Base-by-base conservation (phyloP, 768 basidiomycete species). In the Mycena kentingensis region DNA sequence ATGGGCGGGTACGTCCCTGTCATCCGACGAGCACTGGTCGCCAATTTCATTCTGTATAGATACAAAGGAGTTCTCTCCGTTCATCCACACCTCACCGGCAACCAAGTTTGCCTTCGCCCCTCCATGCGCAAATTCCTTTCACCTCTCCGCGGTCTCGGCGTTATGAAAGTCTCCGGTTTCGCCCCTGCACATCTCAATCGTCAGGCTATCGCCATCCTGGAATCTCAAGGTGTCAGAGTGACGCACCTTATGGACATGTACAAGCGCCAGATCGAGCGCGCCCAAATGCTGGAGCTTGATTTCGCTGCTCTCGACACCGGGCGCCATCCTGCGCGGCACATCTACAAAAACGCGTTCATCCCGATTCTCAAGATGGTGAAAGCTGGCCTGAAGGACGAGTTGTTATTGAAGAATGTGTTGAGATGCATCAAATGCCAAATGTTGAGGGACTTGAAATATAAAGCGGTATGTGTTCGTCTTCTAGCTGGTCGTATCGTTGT, bases 11-110 rank as follows among this genome's bases (percentile, higher is more conserved):
- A 19, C 3, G 49, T 52, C 3, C 31, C 21, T 2, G 19, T 3
- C 2, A 21, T 39, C 25, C 12, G 2, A 25, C 24, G 18, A 11
- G n/a, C 27, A 15, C 21, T 31, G 32, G 19, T 32, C 19, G 15
- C n/a, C 19, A 5, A 21, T 24, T 3, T 47, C 5, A 2, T 29
- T 2, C 26, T 58, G 60, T 3, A 26, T 51, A n/a, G n/a, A n/a
- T n/a, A n/a, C 36, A 61, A 61, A 38, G 60, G 60, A 18, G 50
- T 61, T 1, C 51, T 61, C 4, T 61, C 57, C 21, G 57, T 61
- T 3, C 57, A 61, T 25, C 55, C 56, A 10, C 43, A 57, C 19
- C 53, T 61, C 10, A 35, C 51, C 35, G 7, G 5, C 3, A 58
- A 61, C 43, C 46, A 54, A 28, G 44, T 61, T 11, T 52, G 56